These are phyloP conservation scores for Microsporum audouinii DNA, from an alignment of 2,329 filamentous ascomycete genomes.

Conservation along the genomic window DNA sequence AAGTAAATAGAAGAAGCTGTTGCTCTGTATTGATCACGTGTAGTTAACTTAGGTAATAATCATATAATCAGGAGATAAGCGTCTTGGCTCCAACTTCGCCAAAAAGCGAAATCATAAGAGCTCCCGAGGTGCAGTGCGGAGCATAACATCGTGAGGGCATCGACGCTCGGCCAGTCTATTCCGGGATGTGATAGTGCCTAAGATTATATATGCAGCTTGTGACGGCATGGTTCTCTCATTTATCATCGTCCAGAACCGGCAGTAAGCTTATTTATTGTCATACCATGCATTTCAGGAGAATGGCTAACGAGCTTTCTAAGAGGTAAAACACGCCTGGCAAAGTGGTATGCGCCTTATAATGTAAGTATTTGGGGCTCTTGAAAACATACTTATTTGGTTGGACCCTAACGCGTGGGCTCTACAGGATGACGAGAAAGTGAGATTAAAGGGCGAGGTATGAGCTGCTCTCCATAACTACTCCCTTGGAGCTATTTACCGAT, in stretches of 20 bases:
- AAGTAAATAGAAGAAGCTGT: background rate
- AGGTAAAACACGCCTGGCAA: slow-evolving; percentile 95
- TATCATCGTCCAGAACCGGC: slow-evolving; percentile 79
- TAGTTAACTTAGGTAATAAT: background rate
- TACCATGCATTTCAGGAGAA: background rate
- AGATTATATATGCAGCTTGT: background rate
- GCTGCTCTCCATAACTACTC: background rate
- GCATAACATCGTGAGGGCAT: background rate
- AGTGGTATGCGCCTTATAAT: slow-evolving; percentile 98
- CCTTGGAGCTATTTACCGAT: background rate
- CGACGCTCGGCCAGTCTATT: background rate
- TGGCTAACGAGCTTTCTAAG: slow-evolving; percentile 35
- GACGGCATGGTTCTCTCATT: slow-evolving; percentile 59
- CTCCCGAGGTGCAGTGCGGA: background rate
- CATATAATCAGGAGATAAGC: background rate
- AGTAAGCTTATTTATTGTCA: slow-evolving; percentile 42
- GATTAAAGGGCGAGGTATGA: slow-evolving; percentile 86
- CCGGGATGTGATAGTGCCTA: background rate
- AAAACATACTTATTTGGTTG: background rate
- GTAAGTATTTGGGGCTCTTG: slow-evolving; percentile 30
- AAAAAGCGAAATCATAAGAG: background rate
- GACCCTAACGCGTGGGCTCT: background rate
- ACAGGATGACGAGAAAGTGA: slow-evolving; percentile 93
- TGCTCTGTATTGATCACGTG: too few relatives aligned
- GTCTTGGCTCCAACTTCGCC: background rate